Evolutionary conservation across 192 early-diverging fungal genomes (phyloP), one percentile per base, ranked within the genome.

Genomic region (Phlyctochytrium arcticum): DNA sequence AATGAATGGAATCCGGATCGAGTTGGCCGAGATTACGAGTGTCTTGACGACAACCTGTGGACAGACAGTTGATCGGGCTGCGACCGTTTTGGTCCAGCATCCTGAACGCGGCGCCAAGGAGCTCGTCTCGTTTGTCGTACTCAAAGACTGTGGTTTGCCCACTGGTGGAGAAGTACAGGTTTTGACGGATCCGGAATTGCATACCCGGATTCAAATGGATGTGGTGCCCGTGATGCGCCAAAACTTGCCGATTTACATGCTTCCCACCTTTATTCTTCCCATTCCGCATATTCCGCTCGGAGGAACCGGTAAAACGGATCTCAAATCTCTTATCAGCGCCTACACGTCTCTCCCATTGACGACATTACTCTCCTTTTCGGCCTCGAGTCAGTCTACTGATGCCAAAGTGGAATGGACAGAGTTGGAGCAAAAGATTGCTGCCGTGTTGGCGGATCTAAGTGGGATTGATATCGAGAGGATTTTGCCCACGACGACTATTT

Each of bases 1-100:
- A 64, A 70, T 81, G 21, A 71, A 80, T 36, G 78, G 79, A 2
- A 55, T 62, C 30, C 60, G 79, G 30, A 69, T 81, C n/a, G 79
- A 81, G 54, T 34, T 81, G 12, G 57, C 54, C 23, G 79, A 81
- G 54, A 59, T 78, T 12, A 44, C 36, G 4, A 30, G 17, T 3
- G 33, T 50, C 15, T n/a, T 63, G 17, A 21, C 21, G 42, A n/a
- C n/a, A n/a, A 12, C 15, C 21, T 2, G 42, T 44, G 21, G 42
- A 44, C 42, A 12, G 2, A 42, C 9, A 9, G 54, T 21, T 2
- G 9, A 75, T 2, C 17, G 29, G 35, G 26, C 36, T 17, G 47
- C 17, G 19, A 54, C 61, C 12, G 31, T 54, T 15, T 19, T 55
- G 31, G 29, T 26, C 27, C 23, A 4, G 0, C 23, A 17, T 30